phyloP scores from a whole-genome alignment of 208 protist species.

The Plasmodiophora brassicae region DNA sequence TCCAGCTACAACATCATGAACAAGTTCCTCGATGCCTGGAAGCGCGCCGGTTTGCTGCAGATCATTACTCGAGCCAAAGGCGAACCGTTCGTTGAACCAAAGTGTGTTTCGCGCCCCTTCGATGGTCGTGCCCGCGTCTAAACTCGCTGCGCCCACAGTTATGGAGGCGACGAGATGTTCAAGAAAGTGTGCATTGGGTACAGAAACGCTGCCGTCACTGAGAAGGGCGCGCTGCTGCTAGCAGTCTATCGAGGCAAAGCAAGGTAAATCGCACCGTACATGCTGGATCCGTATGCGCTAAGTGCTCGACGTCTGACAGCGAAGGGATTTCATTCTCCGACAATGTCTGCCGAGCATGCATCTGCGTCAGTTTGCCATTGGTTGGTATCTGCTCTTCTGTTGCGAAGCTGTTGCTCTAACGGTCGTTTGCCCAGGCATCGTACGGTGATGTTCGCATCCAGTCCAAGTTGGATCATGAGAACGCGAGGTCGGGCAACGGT shows the following conservation, averaged over 20 bases:
- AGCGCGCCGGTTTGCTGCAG: neutral
- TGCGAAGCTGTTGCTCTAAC: neutral
- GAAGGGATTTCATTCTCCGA: conserved; percentile 12
- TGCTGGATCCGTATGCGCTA: no score
- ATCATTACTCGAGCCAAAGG: neutral
- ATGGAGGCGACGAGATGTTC: neutral
- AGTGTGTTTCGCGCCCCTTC: neutral
- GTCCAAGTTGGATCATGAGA: neutral
- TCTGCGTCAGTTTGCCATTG: neutral
- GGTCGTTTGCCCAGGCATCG: neutral
- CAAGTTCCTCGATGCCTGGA: neutral
- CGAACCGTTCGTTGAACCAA: neutral
- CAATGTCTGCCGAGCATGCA: neutral
- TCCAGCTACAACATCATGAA: neutral
- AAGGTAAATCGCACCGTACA: no score
- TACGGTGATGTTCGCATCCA: neutral
- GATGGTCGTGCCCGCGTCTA: no score
- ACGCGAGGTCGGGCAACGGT: neutral
- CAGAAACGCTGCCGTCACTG: neutral
- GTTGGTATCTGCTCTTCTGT: neutral
- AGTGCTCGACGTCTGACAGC: no score
- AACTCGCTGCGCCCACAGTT: no score
- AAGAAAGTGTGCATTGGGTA: neutral
- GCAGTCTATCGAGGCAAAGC: neutral
- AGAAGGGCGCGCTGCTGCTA: neutral